Evolutionary conservation across 192 early-diverging fungal genomes (phyloP), one percentile per base, ranked within the genome.

Genomic region (Podila verticillata): DNA sequence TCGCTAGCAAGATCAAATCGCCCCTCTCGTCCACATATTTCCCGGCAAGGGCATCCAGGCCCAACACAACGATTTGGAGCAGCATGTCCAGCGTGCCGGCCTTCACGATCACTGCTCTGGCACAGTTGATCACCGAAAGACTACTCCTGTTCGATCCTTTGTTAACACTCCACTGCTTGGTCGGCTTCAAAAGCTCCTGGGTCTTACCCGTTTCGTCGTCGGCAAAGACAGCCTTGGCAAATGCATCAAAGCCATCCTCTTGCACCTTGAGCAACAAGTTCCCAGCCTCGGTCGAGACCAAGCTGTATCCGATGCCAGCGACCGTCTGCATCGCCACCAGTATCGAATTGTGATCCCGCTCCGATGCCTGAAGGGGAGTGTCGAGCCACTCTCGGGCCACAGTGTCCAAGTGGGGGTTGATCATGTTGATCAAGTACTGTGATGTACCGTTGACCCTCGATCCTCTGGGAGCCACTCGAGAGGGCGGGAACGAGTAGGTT

Each of bases 31-130:
- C 82, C 29, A 81, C 70, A 24, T 88, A 73, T 9, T 78, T 82
- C 5, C 81, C 75, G 30, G 47, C 73, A 31, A 74, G 82, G 20
- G 62, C 72, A 15, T 81, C 85, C 1, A 92, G 81, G 0, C 91
- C 92, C 65, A 89, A 83, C 20, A 91, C 81, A 7, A 90, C 77
- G 17, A 91, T 69, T 22, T 92, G 87, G 49, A 93, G 71, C 36
- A 93, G 63, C 9, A 73, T 57, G 17, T 85, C 77, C 26, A 92
- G 59, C 10, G 88, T 89, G 6, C 91, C 92, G 29, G 89, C 90
- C 44, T 91, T 90, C 13, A 93, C 88, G 32, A 88, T 79, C 7
- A 88, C 92, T 5, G 86, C 74, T 22, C 87, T 79, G 12, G 82
- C 58, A 24, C 65, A 73, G 57, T 47, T 69, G 44, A 69, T 35